phyloP scores from a whole-genome alignment of 441 rosid species.

The Erodium moschatum region DNA sequence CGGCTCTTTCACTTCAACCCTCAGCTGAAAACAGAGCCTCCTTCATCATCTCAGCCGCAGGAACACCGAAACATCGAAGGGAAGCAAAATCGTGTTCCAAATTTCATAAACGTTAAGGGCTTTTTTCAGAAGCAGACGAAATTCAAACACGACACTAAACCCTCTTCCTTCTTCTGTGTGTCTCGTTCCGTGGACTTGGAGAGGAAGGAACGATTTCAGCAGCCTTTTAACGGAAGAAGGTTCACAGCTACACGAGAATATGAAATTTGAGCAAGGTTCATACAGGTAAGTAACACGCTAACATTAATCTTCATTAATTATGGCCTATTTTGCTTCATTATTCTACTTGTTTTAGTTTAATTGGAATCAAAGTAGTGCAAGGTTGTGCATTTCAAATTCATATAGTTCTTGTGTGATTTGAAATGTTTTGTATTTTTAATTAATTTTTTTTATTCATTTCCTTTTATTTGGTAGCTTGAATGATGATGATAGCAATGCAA shows the following conservation, averaged over 20 bases:
- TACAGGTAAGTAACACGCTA: neutral
- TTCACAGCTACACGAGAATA: neutral
- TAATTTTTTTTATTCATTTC: neutral
- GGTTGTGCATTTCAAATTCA: neutral
- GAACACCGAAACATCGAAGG: too few species aligned
- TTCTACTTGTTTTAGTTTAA: neutral
- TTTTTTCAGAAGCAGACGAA: too few species aligned
- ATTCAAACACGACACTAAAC: too few species aligned
- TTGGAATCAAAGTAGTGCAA: neutral
- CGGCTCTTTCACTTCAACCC: too few species aligned
- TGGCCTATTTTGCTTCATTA: too few species aligned
- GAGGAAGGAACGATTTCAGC: neutral
- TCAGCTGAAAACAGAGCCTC: too few species aligned
- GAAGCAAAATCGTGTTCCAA: too few species aligned
- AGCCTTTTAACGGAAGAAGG: neutral
- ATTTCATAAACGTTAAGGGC: too few species aligned
- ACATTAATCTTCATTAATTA: neutral
- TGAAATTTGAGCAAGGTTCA: neutral
- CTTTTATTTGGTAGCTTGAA: conserved; percentile 28
- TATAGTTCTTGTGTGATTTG: neutral
- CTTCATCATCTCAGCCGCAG: too few species aligned
- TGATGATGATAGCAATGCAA: conserved; percentile 44
- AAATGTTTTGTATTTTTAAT: neutral
- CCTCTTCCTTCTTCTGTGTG: too few species aligned
- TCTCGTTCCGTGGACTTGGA: too few species aligned